Evolutionary conservation across 139 green algal genomes (phyloP).

Genomic region (Chlamydomonas schloesseri): DNA sequence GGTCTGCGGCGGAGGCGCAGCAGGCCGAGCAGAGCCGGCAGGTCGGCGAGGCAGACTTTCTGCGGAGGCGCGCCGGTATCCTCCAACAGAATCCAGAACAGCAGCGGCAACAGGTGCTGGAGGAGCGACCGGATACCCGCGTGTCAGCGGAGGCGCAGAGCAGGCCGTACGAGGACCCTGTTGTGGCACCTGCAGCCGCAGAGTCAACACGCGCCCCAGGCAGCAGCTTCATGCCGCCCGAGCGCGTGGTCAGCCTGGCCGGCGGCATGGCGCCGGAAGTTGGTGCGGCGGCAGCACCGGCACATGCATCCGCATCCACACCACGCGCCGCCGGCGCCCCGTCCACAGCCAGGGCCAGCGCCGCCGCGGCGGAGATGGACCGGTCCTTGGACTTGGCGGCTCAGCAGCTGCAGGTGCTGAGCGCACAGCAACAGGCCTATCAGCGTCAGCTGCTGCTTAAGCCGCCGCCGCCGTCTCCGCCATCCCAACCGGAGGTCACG

Average conservation of each 20-base stretch:
- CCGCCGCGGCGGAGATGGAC: not conserved
- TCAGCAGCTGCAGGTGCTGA: not conserved
- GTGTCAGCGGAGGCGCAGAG: not conserved
- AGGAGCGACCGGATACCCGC: no score
- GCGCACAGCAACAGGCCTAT: not conserved
- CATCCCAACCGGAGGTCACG: not conserved
- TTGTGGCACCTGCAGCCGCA: no score
- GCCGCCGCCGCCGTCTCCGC: not conserved
- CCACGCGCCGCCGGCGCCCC: no score
- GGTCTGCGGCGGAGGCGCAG: no score
- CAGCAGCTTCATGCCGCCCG: no score
- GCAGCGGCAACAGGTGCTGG: not conserved
- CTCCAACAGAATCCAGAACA: not conserved
- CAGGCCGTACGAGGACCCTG: not conserved
- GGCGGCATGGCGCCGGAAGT: no score
- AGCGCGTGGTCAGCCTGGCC: no score
- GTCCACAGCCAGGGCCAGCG: no score
- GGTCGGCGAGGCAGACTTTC: slow-evolving; percentile 27
- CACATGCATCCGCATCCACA: no score
- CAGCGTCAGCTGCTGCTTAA: not conserved
- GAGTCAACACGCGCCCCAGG: no score
- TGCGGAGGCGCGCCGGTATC: slow-evolving; percentile 5
- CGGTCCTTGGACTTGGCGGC: not conserved
- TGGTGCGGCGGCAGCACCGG: no score
- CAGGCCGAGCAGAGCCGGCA: not conserved